Base-by-base conservation (phyloP, 257 asterid genomes). In the Pogostemon cablin region DNA sequence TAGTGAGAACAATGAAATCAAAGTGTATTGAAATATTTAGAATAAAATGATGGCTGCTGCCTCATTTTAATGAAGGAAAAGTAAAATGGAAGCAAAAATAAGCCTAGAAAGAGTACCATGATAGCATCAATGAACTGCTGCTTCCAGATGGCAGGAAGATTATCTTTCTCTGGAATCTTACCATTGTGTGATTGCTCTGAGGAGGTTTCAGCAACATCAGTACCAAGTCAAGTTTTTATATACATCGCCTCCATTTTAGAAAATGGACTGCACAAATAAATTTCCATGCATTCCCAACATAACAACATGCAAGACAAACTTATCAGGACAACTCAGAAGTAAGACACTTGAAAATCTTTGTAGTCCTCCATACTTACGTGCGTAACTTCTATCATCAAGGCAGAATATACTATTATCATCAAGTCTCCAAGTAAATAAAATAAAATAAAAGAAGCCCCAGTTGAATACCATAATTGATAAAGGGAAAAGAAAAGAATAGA, bases 121-220 rank as follows among this genome's bases (percentile, higher is more conserved):
- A 81, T 64, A 25, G 92, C 96, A 66, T 85, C 89, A 64, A 79
- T 37, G 67, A 89, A 89, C 80, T 89, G 98, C 80, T 83, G 87
- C 86, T 80, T 89, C 98, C 96, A 92, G 70, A 86, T 82, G 49
- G 76, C 69, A 68, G 76, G 74, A 39, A 87, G 40, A 74, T 62
- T 52, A 44, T 79, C 79, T 55, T 85, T 83, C 77, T 74, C 71
- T 6, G 74, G 76, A 74, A 49, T 49, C 47, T 7, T 9, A 46
- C 79, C 80, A 65, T 64, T 76, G 49, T 55, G 75, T 63, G 63
- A 47, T 54, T 77, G 67, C 60, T 64, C 81, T 12, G 80, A 69
- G 78, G 85, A 79, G 62, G 79, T 77, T 62, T 81, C 82, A 66
- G 77, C 71, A 68, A 75, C 53, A 43, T 83, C 84, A 75, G 79